Conservation (phyloP, 202 grass and related monocot species). For the Cymbopogon flexuosus region DNA sequence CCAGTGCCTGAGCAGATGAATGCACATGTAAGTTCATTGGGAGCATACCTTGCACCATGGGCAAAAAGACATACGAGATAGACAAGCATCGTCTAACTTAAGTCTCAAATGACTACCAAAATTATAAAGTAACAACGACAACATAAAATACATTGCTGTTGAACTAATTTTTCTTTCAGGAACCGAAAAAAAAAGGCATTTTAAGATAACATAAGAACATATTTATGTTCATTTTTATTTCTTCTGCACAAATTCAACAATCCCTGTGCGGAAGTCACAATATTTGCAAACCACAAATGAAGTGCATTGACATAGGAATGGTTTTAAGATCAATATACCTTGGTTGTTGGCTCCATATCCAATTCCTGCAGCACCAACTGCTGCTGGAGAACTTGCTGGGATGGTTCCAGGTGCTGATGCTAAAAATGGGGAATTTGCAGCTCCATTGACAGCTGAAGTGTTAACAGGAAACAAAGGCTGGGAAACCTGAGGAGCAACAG, state of each 20-base stretch:
- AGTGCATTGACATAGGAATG: neutral
- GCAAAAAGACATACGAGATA: slow-evolving; percentile 12
- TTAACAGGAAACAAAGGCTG: slow-evolving; percentile 88
- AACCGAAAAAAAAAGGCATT: neutral
- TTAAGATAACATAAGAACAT: neutral
- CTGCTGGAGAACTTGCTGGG: slow-evolving; percentile 50
- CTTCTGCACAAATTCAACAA: slow-evolving; percentile 7
- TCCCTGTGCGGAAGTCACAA: neutral
- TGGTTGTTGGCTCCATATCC: slow-evolving; percentile 49
- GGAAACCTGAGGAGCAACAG: slow-evolving; percentile 49
- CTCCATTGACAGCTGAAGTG: slow-evolving; percentile 45
- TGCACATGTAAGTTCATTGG: slow-evolving; percentile 41
- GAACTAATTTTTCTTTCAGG: slow-evolving; percentile 1
- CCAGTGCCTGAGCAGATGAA: slow-evolving; percentile 54
- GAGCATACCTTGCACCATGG: slow-evolving; percentile 17
- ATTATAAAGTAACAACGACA: slow-evolving; percentile 17
- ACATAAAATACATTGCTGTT: neutral
- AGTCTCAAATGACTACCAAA: neutral
- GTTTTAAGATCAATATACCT: slow-evolving; percentile 45
- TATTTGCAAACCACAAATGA: neutral
- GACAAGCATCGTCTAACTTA: neutral
- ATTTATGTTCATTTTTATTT: neutral
- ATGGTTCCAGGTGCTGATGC: slow-evolving; percentile 44
- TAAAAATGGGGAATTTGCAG: slow-evolving; percentile 48
- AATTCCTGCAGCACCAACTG: slow-evolving; percentile 41